These are phyloP conservation scores for Chrysanthemum lavandulifolium DNA, from an alignment of 129 eudicot genomes.

Conservation along the genomic window DNA sequence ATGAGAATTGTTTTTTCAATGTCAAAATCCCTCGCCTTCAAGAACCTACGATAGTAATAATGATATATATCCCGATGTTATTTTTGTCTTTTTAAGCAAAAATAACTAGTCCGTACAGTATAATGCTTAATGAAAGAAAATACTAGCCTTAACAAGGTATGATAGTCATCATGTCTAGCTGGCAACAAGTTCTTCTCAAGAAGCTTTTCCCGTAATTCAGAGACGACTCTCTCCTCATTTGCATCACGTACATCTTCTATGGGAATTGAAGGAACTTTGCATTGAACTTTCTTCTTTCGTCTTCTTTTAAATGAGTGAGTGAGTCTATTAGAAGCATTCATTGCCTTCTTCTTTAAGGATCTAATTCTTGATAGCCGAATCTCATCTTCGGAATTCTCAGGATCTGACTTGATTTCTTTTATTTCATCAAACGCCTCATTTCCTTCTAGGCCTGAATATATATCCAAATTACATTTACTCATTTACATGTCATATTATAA, in stretches of 20 bases:
- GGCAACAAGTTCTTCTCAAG: slow-evolving; percentile 66
- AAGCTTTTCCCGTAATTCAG: slow-evolving; percentile 62
- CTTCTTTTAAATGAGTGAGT: no score
- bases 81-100: not conserved
- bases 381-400: slow-evolving; percentile 76
- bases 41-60: slow-evolving; percentile 41
- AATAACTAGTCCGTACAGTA: not conserved
- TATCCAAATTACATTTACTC: not conserved
- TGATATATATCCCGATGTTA: not conserved
- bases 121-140: not conserved
- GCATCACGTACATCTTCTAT: no score
- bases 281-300: no score
- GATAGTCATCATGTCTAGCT: slow-evolving; percentile 71
- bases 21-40: slow-evolving; percentile 84
- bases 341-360: slow-evolving; percentile 59
- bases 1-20: slow-evolving; percentile 63
- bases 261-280: no score
- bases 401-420: slow-evolving; percentile 64
- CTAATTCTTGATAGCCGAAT: slow-evolving; percentile 59
- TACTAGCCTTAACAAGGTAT: slow-evolving; percentile 70
- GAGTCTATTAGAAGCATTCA: slow-evolving; percentile 73
- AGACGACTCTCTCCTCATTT: slow-evolving; percentile 56
- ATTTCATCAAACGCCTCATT: slow-evolving; percentile 53
- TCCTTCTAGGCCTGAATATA: slow-evolving; percentile 54
- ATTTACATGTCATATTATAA: slow-evolving; percentile 9